Base-by-base conservation (phyloP, 169 alveolate genomes). In the Cryptosporidium andersoni region DNA sequence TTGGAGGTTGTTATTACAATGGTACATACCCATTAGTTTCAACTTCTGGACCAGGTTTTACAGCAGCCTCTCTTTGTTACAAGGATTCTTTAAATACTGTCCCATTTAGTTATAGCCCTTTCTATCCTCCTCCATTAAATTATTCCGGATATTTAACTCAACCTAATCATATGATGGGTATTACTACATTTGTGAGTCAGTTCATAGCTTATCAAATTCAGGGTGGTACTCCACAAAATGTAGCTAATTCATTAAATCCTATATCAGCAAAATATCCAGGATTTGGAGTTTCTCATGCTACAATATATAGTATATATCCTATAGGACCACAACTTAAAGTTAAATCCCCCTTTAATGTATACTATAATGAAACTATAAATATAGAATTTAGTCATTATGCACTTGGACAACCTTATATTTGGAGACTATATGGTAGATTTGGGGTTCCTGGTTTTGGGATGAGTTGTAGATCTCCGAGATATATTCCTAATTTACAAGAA, bases 381-480 rank as follows among this genome's bases (percentile, higher is more conserved):
- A 58, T 74, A 25, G 34, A 25, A 25, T 74, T 74, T 58, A 60
- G 60, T 37, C 60, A 74, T 36, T 74, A 42, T 74, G 66, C 85
- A 12, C 47, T 74, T 14, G 68, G 85, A n/a, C 74, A 74, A 25
- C 68, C 85, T 2, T 74, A 74, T 37, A 62, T 60, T n/a, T 51
- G 40, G 34, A 55, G 68, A 45, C 55, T 74, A 63, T 74, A 45
- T 43, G 85, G 85, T 12, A 55, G 48, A 58, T 74, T n/a, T 14
- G 85, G 85, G 12, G 36, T 39, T 7, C 62, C 85, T 9, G 85
- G 85, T 1, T 16, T 68, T 42, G n/a, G 74, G 9, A 74, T 74
- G 85, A 74, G 85, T 45, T 74, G 85, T 34, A 74, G 85, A 74
- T 74, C 85, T 56, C 85, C 85, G 47, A 74, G 85, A 60, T 74